Conservation (phyloP, 2,329 filamentous ascomycete genomes). For the Simplicillium sp. region DNA sequence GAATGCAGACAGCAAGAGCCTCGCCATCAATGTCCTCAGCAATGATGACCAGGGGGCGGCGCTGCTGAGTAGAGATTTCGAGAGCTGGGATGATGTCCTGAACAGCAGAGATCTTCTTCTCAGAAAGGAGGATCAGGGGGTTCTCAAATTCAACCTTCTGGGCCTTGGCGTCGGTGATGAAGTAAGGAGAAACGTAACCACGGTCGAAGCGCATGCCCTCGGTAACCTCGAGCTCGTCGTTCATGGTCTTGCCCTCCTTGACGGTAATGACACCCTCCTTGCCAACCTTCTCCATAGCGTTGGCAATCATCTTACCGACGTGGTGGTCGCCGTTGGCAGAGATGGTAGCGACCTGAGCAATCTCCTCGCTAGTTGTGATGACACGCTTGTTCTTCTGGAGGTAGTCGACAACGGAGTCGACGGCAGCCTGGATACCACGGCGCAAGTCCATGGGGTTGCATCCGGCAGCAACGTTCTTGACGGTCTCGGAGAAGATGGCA, state of each 20-base stretch:
- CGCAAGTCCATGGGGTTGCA: conserved; percentile 99
- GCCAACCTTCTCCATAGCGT: conserved; percentile 99
- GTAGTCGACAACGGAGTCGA: conserved; percentile 89
- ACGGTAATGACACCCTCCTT: conserved; percentile 99
- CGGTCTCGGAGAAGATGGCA: conserved; percentile 98
- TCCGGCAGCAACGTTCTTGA: conserved; percentile 98
- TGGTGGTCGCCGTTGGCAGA: conserved; percentile 94
- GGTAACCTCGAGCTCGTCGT: conserved; percentile 95
- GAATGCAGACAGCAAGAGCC: conserved; percentile 95
- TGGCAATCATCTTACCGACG: conserved; percentile 92
- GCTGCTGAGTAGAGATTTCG: conserved; percentile 90
- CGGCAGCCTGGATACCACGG: conserved; percentile 92
- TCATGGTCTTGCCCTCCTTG: conserved; percentile 98
- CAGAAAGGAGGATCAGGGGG: conserved; percentile 93
- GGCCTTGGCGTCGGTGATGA: conserved; percentile 98
- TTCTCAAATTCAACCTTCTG: conserved; percentile 99
- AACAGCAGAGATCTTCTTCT: conserved; percentile 99
- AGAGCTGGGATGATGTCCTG: conserved; percentile 98
- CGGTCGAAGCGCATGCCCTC: conserved; percentile 99
- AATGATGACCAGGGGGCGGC: conserved; percentile 94
- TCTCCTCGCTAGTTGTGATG: conserved; percentile 94
- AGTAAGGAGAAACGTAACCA: conserved; percentile 97
- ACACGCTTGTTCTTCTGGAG: conserved; percentile 94
- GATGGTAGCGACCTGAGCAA: conserved; percentile 97
- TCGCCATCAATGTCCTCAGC: conserved; percentile 99